Evolutionary conservation across 148 eudicot genomes (phyloP), one percentile per base, ranked within the genome.

Genomic region (Persicaria tinctoria): DNA sequence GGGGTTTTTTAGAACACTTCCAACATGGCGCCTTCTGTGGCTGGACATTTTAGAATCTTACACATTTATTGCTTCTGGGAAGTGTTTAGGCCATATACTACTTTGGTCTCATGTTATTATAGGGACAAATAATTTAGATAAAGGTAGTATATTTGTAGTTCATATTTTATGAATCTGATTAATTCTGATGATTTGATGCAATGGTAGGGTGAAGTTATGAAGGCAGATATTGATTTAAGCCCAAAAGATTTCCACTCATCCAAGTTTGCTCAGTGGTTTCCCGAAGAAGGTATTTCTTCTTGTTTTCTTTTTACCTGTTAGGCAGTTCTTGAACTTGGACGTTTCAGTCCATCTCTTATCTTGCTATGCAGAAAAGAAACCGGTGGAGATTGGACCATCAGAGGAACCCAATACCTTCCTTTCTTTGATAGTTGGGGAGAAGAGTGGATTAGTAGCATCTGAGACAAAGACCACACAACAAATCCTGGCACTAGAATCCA

Each of bases 221-320:
- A 85, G 76, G 79, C 81, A 53, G 89, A 80, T 74, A 90, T 79
- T 63, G 73, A 75, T 16, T 76, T 81, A 86, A 84, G 79, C 87
- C 78, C 89, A 70, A 68, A 75, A 27, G 60, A 76, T 45, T 80
- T 68, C 60, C 86, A 82, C 44, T 88, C 92, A 14, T 89, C 98
- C 76, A 94, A 90, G 81, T 91, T 91, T 82, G 85, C 96, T 71
- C 81, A 81, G 38, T 91, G 98, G 98, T 91, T 94, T 80, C 76
- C 51, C 46, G 94, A 90, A 79, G 98, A 91, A 53, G 96, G 98
- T 94, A 84, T 62, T 17, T 27, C 68, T 7, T 66, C 14, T 66
- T 66, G 70, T 3, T 12, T 66, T 32, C n/a, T 0, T 20, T 20
- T 32, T 60, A 32, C 46, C 14, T 66, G 45, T 32, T 44, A 66